phyloP scores from a whole-genome alignment of 257 asterid genomes.

The Agastache rugosa region DNA sequence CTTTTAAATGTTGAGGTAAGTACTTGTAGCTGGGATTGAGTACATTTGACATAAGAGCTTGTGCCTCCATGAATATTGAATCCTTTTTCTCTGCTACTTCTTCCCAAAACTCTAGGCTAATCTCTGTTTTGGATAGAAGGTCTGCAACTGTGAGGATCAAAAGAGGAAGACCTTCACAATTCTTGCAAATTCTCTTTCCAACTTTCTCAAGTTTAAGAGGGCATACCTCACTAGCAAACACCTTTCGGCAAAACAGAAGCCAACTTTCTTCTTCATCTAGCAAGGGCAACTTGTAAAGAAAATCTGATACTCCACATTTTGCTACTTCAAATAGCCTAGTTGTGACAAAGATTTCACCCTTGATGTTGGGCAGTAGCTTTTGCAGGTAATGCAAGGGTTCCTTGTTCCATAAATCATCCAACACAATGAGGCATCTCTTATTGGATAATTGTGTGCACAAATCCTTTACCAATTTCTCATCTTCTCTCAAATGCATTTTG shows the following conservation, averaged over 20 bases:
- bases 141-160: neutral
- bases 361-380: neutral
- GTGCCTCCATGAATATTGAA: neutral
- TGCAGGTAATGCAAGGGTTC: neutral
- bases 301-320: neutral
- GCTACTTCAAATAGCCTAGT: slow-evolving; percentile 16
- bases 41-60: slow-evolving; percentile 1
- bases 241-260: slow-evolving; percentile 11
- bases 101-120: slow-evolving; percentile 5
- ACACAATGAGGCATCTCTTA: slow-evolving; percentile 15
- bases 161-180: slow-evolving; percentile 27
- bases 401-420: slow-evolving; percentile 19
- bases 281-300: neutral
- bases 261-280: slow-evolving; percentile 18
- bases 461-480: too few species aligned
- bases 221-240: neutral
- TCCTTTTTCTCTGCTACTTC: neutral
- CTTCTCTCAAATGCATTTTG: too few species aligned
- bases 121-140: neutral
- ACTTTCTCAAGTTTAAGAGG: neutral
- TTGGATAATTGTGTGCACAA: too few species aligned
- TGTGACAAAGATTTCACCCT: neutral
- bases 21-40: slow-evolving; percentile 28
- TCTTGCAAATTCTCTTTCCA: neutral
- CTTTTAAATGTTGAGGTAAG: slow-evolving; percentile 31